Base-by-base conservation (phyloP, 768 basidiomycete species). In the Trametes coccinea region DNA sequence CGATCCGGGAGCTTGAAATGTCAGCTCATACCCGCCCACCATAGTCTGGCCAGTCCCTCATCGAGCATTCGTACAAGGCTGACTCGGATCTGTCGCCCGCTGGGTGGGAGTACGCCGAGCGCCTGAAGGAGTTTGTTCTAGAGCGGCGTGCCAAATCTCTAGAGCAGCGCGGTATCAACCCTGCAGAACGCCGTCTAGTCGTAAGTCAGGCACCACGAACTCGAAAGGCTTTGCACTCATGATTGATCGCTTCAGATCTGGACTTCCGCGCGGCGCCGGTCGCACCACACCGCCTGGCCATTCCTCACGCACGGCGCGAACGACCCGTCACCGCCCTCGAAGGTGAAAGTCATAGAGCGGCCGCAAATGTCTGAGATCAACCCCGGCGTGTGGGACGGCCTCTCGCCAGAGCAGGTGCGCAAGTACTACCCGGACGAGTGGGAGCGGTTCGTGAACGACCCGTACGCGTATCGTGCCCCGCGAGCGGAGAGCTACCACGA, bases 401-500 rank as follows among this genome's bases (percentile, higher is more conserved):
- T 98, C 41, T 91, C 89, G 1, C 89, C 92, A 0, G 91, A 93
- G 65, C 89, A 96, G 70, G 95, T 93, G 17, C 86, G 87, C 73
- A 89, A 88, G 73, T 87, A 86, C 68, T 98, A 95, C 73, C 92
- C 96, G 0, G 90, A 89, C 56, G 97, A 99, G 72, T 98, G 92
- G 92, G 90, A 90, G 64, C 81, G 93, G 29, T 95, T 96, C 77
- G 79, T 90, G 48, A 89, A 88, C 67, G 96, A 99, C 70, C 96
- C 96, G 2, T 98, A 98, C 70, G 81, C 90, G 11, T 95, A 92
- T 74, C 82, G 95, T 29, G 95, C 92, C 1, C 95, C 95, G 0
- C 81, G 95, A 45, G 95, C 95, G 5, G 97, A 99, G 75, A 96
- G 93, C 69, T 99, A 99, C 72, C 97, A 99, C 73, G 97, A 99